Evolutionary conservation across 495 filamentous ascomycete genomes (phyloP), one percentile per base, ranked within the genome.

Genomic region (Penicillium chermesinum): DNA sequence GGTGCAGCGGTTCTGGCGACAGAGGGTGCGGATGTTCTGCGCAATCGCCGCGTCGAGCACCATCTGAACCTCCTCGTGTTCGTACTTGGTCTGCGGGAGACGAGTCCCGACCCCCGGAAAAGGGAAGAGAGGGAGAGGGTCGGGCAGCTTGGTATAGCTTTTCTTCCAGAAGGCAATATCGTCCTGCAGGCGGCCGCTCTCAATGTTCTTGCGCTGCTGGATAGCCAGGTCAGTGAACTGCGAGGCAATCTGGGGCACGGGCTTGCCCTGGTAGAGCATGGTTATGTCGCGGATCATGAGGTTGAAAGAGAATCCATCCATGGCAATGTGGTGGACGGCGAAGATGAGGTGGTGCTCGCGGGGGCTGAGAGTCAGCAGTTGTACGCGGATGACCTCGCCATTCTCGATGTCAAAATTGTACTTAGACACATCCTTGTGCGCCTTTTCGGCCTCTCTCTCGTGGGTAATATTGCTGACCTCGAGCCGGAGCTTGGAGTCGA

Each of bases 291-390:
- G 6, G 0, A 70, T 9, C 19, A 76, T 45, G n/a, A 71, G 20
- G 16, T 71, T 34, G 0, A 65, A 46, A 47, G 63, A 64, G 14
- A 65, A 33, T 0, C 69, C 71, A 54, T 78, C 74, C 44, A 75
- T 66, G 41, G 49, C 40, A 40, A 78, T 75, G 39, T 78, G 74
- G 36, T 71, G 68, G 37, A 50, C 59, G 9, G 25, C 37, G 16
- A 71, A 7, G 8, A 71, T 9, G 2, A 69, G 45, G 30, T 49
- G 57, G 49, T 67, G 54, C 0, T 20, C 13, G 1, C 34, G 17
- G 9, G 55, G 14, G 0, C 40, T 37, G 0, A 50, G 32, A 7
- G 55, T 47, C 2, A 68, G 21, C 4, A 67, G 46, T 3, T 55
- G n/a, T 0, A 66, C 8, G 3, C 50, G 12, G 16, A 65, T 43